Evolutionary conservation across 2,329 filamentous ascomycete genomes (phyloP).

Genomic region (Fusarium napiforme): DNA sequence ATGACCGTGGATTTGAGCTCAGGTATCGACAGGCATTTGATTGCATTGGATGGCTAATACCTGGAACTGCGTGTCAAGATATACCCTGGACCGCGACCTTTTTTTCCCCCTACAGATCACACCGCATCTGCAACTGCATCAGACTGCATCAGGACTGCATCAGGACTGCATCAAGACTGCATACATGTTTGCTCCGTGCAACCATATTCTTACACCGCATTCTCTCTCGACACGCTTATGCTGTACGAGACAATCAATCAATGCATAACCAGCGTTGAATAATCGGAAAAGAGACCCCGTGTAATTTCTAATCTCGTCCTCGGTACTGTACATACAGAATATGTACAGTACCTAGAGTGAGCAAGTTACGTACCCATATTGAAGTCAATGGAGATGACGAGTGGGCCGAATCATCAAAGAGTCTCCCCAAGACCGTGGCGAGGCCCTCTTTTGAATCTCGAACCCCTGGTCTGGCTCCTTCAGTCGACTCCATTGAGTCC

Average conservation of each 20-base stretch:
- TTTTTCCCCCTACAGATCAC: constrained; percentile 24
- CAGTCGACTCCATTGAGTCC: constrained; percentile 31
- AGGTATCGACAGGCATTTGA: constrained; percentile 23
- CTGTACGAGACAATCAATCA: constrained; percentile 16
- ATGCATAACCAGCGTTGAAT: constrained; percentile 15
- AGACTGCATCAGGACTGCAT: constrained; percentile 12
- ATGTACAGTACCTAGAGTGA: not conserved
- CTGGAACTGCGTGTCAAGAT: constrained; percentile 11
- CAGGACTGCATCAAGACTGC: constrained; percentile 15
- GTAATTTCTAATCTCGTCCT: constrained; percentile 10
- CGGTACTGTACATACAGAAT: not conserved
- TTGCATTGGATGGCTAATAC: constrained; percentile 9
- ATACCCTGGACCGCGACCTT: constrained; percentile 11
- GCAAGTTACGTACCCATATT: constrained; percentile 21
- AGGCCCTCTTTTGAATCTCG: constrained; percentile 19
- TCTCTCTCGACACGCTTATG: constrained; percentile 19
- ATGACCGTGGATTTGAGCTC: constrained; percentile 21
- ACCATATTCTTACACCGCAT: constrained; percentile 39
- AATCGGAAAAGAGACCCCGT: constrained; percentile 1
- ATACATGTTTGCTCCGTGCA: constrained; percentile 23
- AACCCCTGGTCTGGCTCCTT: constrained; percentile 11
- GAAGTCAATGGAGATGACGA: constrained; percentile 38
- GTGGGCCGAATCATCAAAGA: constrained; percentile 42
- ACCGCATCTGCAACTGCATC: constrained; percentile 32
- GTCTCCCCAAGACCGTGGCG: constrained; percentile 18